A percentile compares a stretch with the other conserved stretches of the same genome.
phyloP scores from a whole-genome alignment of 2,329 filamentous ascomycete genomes.

The Colletotrichum zoysiae region DNA sequence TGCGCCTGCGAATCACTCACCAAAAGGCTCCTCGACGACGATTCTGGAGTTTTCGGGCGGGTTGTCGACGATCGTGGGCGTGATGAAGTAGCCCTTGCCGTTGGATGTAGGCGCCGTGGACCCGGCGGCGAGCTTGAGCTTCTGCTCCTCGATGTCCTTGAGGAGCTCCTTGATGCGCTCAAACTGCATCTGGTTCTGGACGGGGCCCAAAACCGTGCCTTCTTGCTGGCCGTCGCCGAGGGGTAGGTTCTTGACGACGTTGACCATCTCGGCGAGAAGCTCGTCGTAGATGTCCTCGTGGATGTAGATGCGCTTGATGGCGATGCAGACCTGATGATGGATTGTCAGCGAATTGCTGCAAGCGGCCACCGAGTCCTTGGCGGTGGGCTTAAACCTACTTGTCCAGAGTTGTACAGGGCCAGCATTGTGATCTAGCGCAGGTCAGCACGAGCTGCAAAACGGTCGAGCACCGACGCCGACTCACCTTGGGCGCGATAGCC shows the following conservation, averaged over 20 bases:
- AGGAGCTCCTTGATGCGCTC: conserved; percentile 51
- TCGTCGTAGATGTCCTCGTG: conserved; percentile 64
- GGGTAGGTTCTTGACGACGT: conserved; percentile 34
- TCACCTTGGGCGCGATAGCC: conserved; percentile 54
- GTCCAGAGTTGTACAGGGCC: conserved; percentile 68
- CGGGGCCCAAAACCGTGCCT: conserved; percentile 61
- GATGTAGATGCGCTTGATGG: conserved; percentile 66
- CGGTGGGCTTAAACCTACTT: conserved; percentile 44
- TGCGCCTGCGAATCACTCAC: conserved; percentile 20
- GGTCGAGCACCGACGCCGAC: not conserved
- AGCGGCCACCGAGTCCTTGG: conserved; percentile 31
- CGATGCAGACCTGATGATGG: conserved; percentile 60
- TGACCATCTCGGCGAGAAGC: conserved; percentile 39
- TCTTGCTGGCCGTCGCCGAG: conserved; percentile 38
- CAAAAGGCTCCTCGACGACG: conserved; percentile 65
- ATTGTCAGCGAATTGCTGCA: not conserved
- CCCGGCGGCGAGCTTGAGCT: conserved; percentile 39
- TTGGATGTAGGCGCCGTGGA: conserved; percentile 51
- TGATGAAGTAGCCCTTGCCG: conserved; percentile 66
- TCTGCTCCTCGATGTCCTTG: conserved; percentile 38
- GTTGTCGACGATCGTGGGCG: conserved; percentile 71
- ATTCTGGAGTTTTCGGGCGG: conserved; percentile 68
- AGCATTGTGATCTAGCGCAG: conserved; percentile 56
- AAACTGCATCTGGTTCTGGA: conserved; percentile 76
- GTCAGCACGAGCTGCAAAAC: not conserved